Evolutionary conservation across 345 rosid genomes (phyloP).

Genomic region (Bretschneidera sinensis): DNA sequence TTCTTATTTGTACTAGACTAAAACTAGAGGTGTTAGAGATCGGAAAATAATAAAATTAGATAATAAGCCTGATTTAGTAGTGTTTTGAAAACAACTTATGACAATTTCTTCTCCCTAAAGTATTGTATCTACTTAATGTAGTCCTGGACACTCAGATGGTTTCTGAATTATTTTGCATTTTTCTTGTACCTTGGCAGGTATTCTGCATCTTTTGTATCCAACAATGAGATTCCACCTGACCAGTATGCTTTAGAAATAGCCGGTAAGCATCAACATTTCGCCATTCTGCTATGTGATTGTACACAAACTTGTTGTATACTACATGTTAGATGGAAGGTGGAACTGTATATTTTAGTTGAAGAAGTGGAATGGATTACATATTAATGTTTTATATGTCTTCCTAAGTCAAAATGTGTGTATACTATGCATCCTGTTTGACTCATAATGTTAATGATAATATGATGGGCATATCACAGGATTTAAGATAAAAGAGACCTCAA

Average conservation of each 20-base stretch:
- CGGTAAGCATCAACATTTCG: constrained; percentile 40
- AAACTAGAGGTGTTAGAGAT: background rate
- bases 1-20: background rate
- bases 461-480: too few species aligned
- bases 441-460: background rate
- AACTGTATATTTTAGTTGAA: background rate
- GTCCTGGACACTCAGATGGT: background rate
- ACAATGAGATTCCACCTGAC: constrained; percentile 61
- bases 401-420: background rate
- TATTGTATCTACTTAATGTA: background rate
- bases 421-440: too few species aligned
- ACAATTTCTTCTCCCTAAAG: background rate
- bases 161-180: constrained; percentile 7
- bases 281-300: background rate
- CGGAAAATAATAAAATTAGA: background rate
- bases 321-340: constrained; percentile 3
- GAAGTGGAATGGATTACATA: background rate
- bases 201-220: constrained; percentile 67
- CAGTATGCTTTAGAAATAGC: constrained; percentile 65
- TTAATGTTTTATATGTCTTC: background rate
- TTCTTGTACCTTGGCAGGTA: constrained; percentile 42
- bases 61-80: background rate
- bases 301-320: background rate
- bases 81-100: background rate
- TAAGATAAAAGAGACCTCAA: constrained; percentile 70